Conservation (phyloP, 257 asterid species). For the Avicennia marina region DNA sequence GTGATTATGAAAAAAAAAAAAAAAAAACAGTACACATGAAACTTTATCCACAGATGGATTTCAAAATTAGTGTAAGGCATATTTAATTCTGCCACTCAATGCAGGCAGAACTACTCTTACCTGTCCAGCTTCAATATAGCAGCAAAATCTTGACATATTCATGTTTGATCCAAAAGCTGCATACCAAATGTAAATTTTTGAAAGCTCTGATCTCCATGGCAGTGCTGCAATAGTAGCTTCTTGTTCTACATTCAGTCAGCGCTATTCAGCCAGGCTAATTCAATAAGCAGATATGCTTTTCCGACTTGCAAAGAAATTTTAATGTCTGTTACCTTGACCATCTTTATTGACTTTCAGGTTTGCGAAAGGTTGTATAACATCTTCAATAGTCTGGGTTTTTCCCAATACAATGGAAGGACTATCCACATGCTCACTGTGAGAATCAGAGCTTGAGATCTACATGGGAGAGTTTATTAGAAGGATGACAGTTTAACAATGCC, state of each 20-base stretch:
- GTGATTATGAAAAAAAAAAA: background rate
- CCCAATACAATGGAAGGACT: conserved; percentile 17
- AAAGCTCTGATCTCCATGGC: conserved; percentile 71
- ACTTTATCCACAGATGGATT: conserved; percentile 5
- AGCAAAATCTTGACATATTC: conserved; percentile 54
- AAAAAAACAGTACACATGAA: background rate
- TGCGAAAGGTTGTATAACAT: conserved; percentile 48
- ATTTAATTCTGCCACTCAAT: conserved; percentile 1
- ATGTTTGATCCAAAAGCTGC: conserved; percentile 90
- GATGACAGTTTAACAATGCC: background rate
- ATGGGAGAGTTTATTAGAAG: conserved; percentile 15
- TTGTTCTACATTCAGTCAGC: conserved; percentile 33
- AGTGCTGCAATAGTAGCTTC: conserved; percentile 29
- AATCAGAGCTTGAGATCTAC: conserved; percentile 64
- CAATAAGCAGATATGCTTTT: conserved; percentile 10
- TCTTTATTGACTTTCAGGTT: conserved; percentile 52
- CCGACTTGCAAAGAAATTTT: background rate
- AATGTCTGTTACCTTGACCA: conserved; percentile 28
- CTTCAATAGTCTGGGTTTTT: conserved; percentile 41
- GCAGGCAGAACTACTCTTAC: conserved; percentile 28
- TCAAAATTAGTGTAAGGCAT: background rate
- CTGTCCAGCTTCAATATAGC: conserved; percentile 95
- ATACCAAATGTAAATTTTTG: conserved; percentile 67
- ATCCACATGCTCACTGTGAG: conserved; percentile 49
- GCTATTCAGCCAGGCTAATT: conserved; percentile 20